phyloP scores from a whole-genome alignment of 1,284 basidiomycete genomes.

The Apiotrichum brassicae region DNA sequence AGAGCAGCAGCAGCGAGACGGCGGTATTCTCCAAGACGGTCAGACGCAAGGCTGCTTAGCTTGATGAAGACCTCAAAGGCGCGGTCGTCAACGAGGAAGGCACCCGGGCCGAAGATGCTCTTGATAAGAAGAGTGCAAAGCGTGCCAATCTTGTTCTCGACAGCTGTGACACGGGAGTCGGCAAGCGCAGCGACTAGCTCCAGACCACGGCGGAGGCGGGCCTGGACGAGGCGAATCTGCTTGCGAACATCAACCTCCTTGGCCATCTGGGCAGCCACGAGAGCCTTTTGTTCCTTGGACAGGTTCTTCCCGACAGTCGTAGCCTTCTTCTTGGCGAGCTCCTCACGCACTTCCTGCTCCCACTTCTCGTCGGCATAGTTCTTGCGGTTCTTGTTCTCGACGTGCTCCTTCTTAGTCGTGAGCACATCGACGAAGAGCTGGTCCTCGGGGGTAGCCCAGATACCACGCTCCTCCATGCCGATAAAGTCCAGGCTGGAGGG shows the following conservation, averaged over 20 bases:
- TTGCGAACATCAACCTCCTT: slow-evolving; percentile 66
- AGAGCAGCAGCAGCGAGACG: slow-evolving; percentile 74
- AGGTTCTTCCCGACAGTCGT: slow-evolving; percentile 51
- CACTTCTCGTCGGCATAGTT: slow-evolving; percentile 80
- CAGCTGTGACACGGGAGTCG: slow-evolving; percentile 55
- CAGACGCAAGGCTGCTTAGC: slow-evolving; percentile 49
- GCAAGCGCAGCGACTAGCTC: slow-evolving; percentile 61
- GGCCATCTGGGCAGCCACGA: slow-evolving; percentile 69
- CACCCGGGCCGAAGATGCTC: slow-evolving; percentile 58
- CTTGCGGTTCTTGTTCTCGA: slow-evolving; percentile 66
- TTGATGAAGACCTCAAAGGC: slow-evolving; percentile 68
- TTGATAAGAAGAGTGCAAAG: slow-evolving; percentile 60
- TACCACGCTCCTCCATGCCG: slow-evolving; percentile 65
- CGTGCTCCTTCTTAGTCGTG: slow-evolving; percentile 55
- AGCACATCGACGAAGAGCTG: slow-evolving; percentile 71
- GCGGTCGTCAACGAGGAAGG: slow-evolving; percentile 56
- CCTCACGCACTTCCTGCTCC: slow-evolving; percentile 85
- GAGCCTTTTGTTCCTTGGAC: slow-evolving; percentile 74
- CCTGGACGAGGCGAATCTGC: slow-evolving; percentile 55
- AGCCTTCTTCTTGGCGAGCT: slow-evolving; percentile 67
- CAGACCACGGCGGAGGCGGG: slow-evolving; percentile 60
- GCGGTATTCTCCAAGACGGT: slow-evolving; percentile 61
- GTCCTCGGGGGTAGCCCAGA: slow-evolving; percentile 78
- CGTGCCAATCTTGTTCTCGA: slow-evolving; percentile 55
- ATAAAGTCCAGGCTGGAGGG: slow-evolving; percentile 57